phyloP scores from a whole-genome alignment of 164 flowering plant species.

The Protea cynaroides region DNA sequence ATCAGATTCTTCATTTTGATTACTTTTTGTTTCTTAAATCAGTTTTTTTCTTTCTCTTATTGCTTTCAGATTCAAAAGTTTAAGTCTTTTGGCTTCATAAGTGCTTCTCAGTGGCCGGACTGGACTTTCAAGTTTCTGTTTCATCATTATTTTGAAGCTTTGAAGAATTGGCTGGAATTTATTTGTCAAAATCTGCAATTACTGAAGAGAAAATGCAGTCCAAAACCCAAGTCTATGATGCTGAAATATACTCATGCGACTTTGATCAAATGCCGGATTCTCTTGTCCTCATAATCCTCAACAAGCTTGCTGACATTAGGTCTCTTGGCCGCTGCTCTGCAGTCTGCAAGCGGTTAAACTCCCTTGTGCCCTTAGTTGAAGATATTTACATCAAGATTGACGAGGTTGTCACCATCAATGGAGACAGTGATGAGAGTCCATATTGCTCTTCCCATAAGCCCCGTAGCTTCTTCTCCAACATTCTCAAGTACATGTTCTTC shows the following conservation, averaged over 20 bases:
- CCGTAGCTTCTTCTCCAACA: conserved; percentile 4
- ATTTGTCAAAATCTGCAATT: too few species aligned
- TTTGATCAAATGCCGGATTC: conserved; percentile 54
- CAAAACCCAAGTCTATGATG: too few species aligned
- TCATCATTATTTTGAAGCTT: too few species aligned
- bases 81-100: too few species aligned
- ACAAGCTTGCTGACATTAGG: conserved; percentile 38
- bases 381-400: conserved; percentile 21
- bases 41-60: too few species aligned
- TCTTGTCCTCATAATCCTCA: conserved; percentile 39
- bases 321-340: conserved; percentile 36
- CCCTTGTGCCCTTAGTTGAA: conserved; percentile 11
- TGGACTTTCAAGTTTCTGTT: too few species aligned
- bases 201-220: too few species aligned
- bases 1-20: too few species aligned
- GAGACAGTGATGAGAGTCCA: conserved; percentile 1
- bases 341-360: conserved; percentile 36
- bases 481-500: conserved; percentile 9
- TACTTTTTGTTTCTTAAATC: too few species aligned
- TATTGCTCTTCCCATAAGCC: not conserved
- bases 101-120: too few species aligned
- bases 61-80: too few species aligned
- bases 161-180: too few species aligned
- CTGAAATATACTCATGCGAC: conserved; percentile 16
- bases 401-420: conserved; percentile 6